Conservation (phyloP, 2,329 filamentous ascomycete species). For the Xenoacremonium recifei region DNA sequence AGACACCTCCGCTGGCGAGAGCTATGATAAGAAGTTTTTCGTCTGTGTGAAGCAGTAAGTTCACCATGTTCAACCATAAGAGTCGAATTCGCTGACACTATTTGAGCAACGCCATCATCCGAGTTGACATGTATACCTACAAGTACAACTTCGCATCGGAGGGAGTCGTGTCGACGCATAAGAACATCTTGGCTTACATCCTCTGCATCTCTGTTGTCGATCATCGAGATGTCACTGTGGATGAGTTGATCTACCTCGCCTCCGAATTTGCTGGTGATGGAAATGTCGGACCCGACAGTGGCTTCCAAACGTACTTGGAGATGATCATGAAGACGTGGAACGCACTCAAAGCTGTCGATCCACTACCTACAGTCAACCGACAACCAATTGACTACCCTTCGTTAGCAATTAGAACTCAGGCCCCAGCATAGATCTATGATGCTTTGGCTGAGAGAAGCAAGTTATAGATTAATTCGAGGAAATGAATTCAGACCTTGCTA, state of each 20-base stretch:
- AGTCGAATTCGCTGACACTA: background rate
- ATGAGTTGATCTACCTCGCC: conserved; percentile 8
- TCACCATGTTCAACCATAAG: background rate
- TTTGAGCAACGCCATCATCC: conserved; percentile 3
- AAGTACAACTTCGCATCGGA: conserved; percentile 6
- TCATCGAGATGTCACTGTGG: conserved; percentile 6
- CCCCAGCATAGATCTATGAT: background rate
- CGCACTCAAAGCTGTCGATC: background rate
- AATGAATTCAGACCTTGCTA: too few relatives aligned
- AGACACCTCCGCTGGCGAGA: conserved; percentile 8
- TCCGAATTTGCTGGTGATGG: conserved; percentile 7
- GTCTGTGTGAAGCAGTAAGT: conserved; percentile 10
- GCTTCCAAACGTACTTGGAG: background rate
- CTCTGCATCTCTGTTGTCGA: conserved; percentile 9
- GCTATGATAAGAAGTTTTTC: conserved; percentile 10
- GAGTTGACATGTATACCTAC: conserved; percentile 9
- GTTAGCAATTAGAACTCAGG: background rate
- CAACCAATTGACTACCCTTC: background rate
- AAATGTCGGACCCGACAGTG: background rate
- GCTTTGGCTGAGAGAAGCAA: background rate
- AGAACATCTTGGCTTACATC: conserved; percentile 9
- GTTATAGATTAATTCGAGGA: conserved; percentile 1
- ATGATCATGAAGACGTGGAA: background rate
- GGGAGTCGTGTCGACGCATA: conserved; percentile 6
- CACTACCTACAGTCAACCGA: background rate